Evolutionary conservation across 768 basidiomycete genomes (phyloP), one percentile per base, ranked within the genome.

Genomic region (Leccinum olivaceopallidum): DNA sequence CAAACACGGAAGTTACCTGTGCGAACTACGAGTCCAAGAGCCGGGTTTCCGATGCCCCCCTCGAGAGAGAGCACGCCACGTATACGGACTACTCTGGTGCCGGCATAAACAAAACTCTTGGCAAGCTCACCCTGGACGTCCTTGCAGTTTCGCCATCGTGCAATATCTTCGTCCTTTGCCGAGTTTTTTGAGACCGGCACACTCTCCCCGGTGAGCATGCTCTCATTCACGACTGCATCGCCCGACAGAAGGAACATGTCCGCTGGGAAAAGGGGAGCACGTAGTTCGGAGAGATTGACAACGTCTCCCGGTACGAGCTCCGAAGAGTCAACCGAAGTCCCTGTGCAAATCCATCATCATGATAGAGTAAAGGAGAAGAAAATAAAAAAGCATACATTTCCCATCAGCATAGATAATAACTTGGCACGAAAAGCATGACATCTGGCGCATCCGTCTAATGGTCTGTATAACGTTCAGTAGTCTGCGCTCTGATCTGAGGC

Each of bases 151-250:
- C 75, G 83, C 92, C 91, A 95, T 63, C 77, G 81, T 48, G 75
- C 71, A 47, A 98, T 80, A 56, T 88, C 88, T 28, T 88, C 88
- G 65, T 94, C 90, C 69, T 88, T 94, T 60, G 89, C 83, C 0
- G 95, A 90, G 20, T 84, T 75, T 72, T 99, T 99, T 72, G 92
- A 92, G 55, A 99, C 94, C 2, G 97, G 97, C 0, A 99, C 93
- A 64, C 95, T 97, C 76, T 99, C 97, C 13, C 97, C 97, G 0
- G 97, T 98, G 24, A 99, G 84, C 97, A 99, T 98, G 63, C 94
- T 96, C 77, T 99, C 97, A 72, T 98, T 98, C 55, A 98, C 90
- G 60, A 99, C 96, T 2, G 95, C 94, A 73, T 99, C 97, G 1
- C 97, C 97, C 2, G 94, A 92, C 30, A 99, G 85, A 8, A 99